Evolutionary conservation across 176 grass and related monocot genomes (phyloP).

Genomic region (Carex kokanica): DNA sequence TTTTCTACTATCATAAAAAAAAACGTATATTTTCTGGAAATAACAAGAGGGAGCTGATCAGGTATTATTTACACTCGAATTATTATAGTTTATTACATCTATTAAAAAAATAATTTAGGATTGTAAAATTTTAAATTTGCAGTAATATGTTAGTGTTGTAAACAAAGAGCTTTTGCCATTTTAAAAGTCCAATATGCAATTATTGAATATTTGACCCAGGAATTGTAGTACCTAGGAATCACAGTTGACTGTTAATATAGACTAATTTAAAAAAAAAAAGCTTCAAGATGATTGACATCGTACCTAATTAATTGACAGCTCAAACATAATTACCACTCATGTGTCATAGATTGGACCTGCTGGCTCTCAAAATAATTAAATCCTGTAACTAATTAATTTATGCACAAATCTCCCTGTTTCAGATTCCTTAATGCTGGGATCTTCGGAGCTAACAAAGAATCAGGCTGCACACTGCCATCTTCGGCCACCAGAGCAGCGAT

Average conservation of each 20-base stretch:
- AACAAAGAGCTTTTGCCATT: not conserved
- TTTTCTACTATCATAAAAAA: too few relatives aligned
- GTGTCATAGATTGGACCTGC: not conserved
- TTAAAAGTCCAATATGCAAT: not conserved
- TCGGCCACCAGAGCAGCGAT: slow-evolving; percentile 61
- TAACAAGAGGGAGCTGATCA: not conserved
- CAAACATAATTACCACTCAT: not conserved
- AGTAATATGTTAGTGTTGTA: not conserved
- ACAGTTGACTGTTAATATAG: not conserved
- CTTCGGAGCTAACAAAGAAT: slow-evolving; percentile 52
- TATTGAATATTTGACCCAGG: not conserved
- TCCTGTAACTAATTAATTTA: not conserved
- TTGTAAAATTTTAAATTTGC: not conserved
- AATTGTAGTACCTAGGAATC: not conserved
- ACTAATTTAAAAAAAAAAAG: too few relatives aligned
- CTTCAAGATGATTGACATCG: too few relatives aligned
- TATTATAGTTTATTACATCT: not conserved
- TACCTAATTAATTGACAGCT: too few relatives aligned
- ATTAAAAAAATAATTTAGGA: not conserved
- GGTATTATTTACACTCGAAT: not conserved
- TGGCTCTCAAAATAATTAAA: not conserved
- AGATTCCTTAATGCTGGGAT: slow-evolving; percentile 60
- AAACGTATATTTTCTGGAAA: too few relatives aligned
- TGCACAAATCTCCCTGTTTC: not conserved
- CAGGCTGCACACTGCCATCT: slow-evolving; percentile 53